phyloP scores from a whole-genome alignment of 2,329 filamentous ascomycete species.

The Fusarium pininemorale region DNA sequence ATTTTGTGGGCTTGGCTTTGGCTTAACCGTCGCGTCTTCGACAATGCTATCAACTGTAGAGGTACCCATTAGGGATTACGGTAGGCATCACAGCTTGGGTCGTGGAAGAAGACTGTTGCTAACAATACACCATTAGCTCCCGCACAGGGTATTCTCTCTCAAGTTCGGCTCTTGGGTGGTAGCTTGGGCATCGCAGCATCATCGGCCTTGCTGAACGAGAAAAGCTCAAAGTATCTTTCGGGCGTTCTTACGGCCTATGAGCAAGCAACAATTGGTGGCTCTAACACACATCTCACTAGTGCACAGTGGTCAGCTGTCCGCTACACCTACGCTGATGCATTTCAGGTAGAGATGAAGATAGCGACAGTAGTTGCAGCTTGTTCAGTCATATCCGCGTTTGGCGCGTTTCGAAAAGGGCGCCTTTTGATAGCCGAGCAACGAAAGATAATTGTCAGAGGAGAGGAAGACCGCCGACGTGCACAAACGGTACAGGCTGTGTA shows the following conservation, averaged over 20 bases:
- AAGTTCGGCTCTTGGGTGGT: conserved; percentile 62
- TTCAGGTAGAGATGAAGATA: conserved; percentile 58
- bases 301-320: conserved; percentile 47
- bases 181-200: conserved; percentile 64
- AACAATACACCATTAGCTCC: conserved; percentile 49
- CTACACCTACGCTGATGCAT: conserved; percentile 55
- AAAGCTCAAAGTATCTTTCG: conserved; percentile 42
- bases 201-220: conserved; percentile 54
- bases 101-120: conserved; percentile 8
- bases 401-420: conserved; percentile 49
- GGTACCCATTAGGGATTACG: conserved; percentile 56
- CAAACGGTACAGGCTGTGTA: neutral
- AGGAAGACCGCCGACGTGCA: conserved; percentile 22
- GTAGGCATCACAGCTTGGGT: conserved; percentile 41
- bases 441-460: conserved; percentile 25
- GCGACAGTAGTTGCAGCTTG: conserved; percentile 53
- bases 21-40: conserved; percentile 56
- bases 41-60: conserved; percentile 58
- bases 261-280: conserved; percentile 39
- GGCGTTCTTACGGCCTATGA: conserved; percentile 44
- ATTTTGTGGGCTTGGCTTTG: conserved; percentile 63
- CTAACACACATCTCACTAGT: conserved; percentile 35
- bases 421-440: conserved; percentile 32
- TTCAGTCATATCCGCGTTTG: conserved; percentile 52
- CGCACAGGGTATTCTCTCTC: conserved; percentile 62